Base-by-base conservation (phyloP, 352 stramenopile genomes). In the Albugo laibachii region DNA sequence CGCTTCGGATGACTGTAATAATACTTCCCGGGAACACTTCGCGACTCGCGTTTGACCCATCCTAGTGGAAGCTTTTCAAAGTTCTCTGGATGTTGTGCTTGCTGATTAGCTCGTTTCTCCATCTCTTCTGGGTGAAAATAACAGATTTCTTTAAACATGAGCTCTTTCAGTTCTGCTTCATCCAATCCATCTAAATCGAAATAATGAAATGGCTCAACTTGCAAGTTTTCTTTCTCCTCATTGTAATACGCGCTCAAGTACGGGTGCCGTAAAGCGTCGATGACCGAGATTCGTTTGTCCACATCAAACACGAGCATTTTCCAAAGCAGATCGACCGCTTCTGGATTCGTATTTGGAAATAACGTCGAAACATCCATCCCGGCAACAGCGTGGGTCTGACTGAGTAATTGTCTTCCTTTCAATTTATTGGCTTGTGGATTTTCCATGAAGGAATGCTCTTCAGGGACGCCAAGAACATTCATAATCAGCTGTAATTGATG, bases 221-320 rank as follows among this genome's bases (percentile, higher is more conserved):
- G 62, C 1, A 56, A 58, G 40, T 62, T 74, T 41, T 87, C 73
- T 8, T 63, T 66, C 52, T 83, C 72, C 41, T 80, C 73, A 18
- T 86, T 74, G 54, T 86, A 92, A 55, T 87, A 92, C 41, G 70
- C 72, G 0, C 80, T 66, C 41, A 99, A 76, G 64, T 98, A 99
- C 15, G 94, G 89, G 65, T 98, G 94, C 15, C 77, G 73, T 34
- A 99, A 62, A 42, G 95, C 93, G 50, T 97, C 78, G 47, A 96
- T 69, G 13, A 98, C 94, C 16, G 83, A 95, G 45, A 97, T 96
- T 40, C 95, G 83, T 62, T 95, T 89, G 39, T 85, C 77, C 35
- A 97, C 94, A 63, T 98, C 92, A 53, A 92, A 92, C 18, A 88
- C 67, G 18, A 92, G 59, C 66, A 92, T 84, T 53, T 92, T 88